These are phyloP conservation scores for Yamadazyma aaseri DNA, from an alignment of 1,139 yeast species.

Conservation along the genomic window DNA sequence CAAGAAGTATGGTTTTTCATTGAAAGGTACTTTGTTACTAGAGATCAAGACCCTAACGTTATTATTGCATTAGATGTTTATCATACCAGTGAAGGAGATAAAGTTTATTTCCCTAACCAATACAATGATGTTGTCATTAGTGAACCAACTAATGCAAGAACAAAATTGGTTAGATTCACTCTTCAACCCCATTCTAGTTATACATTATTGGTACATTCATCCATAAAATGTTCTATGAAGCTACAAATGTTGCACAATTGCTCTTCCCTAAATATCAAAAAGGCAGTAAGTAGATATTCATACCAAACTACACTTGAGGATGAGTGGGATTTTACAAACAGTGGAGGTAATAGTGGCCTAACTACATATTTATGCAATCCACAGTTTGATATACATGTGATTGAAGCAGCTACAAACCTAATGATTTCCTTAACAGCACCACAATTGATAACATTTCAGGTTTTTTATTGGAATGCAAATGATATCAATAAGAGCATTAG, in stretches of 20 bases:
- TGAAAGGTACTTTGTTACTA: slow-evolving; percentile 32
- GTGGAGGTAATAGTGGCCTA: slow-evolving; percentile 60
- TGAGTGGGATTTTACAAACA: slow-evolving; percentile 46
- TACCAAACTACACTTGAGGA: slow-evolving; percentile 28
- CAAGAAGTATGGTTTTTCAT: slow-evolving; percentile 52
- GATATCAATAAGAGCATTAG: slow-evolving; percentile 20
- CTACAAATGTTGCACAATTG: slow-evolving; percentile 35
- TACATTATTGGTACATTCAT: slow-evolving; percentile 26
- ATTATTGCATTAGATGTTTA: slow-evolving; percentile 31
- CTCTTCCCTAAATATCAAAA: slow-evolving; percentile 20
- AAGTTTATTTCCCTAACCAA: slow-evolving; percentile 27
- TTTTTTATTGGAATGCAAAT: slow-evolving; percentile 33
- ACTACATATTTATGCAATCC: slow-evolving; percentile 61
- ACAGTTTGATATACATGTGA: slow-evolving; percentile 44
- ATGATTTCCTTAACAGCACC: slow-evolving; percentile 25
- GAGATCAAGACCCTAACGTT: slow-evolving; percentile 16
- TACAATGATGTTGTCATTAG: slow-evolving; percentile 23
- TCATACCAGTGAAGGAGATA: slow-evolving; percentile 30
- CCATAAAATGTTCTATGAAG: slow-evolving; percentile 31
- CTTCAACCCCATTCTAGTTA: slow-evolving; percentile 25
- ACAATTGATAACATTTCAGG: slow-evolving; percentile 35
- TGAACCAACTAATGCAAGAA: slow-evolving; percentile 30
- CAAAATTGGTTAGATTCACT: slow-evolving; percentile 22
- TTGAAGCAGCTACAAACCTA: slow-evolving; percentile 15
- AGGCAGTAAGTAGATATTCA: slow-evolving; percentile 23